A percentile compares a stretch with the other conserved stretches of the same genome.
Evolutionary conservation across 345 rosid species (phyloP).

Genomic region (Citrus unshiu): DNA sequence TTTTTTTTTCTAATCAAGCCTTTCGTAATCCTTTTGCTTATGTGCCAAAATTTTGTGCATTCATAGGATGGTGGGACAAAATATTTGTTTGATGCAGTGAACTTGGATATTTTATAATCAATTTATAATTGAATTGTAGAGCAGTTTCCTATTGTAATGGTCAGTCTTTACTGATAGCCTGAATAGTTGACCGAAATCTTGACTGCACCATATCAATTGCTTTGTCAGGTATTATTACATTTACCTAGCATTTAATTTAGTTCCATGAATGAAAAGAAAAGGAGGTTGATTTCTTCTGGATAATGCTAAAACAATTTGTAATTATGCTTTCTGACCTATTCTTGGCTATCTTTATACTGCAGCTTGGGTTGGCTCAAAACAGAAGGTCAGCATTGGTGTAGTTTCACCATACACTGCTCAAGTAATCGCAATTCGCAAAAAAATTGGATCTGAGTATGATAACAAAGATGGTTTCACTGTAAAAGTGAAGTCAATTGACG

Average conservation of each 20-base stretch:
- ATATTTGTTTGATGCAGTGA: not conserved
- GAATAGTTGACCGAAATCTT: no score
- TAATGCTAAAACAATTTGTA: not conserved
- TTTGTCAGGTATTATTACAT: not conserved
- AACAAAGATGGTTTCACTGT: slow-evolving; percentile 7
- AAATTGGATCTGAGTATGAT: slow-evolving; percentile 11
- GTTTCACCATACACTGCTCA: slow-evolving; percentile 30
- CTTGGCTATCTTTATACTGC: not conserved
- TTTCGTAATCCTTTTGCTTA: not conserved
- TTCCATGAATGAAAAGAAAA: not conserved
- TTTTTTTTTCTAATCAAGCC: not conserved
- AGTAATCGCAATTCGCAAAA: slow-evolving; percentile 14
- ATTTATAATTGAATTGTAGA: not conserved
- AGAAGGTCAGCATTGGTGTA: slow-evolving; percentile 22
- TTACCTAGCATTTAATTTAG: not conserved
- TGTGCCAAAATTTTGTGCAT: not conserved
- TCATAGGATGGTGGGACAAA: not conserved
- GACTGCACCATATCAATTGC: not conserved
- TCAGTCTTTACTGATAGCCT: no score
- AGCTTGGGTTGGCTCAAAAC: slow-evolving; percentile 15
- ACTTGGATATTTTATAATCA: not conserved
- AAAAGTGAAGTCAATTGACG: slow-evolving; percentile 27
- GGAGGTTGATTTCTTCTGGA: not conserved
- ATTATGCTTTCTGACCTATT: no score
- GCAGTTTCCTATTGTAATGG: not conserved